phyloP scores from a whole-genome alignment of 148 eudicot genomes.

The Dianthus caryophyllus region DNA sequence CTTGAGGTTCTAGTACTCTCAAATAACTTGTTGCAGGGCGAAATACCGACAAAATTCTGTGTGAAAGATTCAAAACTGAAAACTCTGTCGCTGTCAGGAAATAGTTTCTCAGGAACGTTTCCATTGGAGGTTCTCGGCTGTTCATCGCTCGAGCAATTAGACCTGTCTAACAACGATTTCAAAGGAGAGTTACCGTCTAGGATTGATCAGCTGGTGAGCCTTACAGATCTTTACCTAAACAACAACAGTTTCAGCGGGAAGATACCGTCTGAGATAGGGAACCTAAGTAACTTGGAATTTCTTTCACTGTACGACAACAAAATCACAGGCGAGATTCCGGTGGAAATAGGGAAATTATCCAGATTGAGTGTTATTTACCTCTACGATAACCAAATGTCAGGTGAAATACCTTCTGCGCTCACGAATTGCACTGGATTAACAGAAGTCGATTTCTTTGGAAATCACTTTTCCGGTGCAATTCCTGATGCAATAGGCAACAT shows the following conservation, averaged over 20 bases:
- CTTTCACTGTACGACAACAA: constrained; percentile 53
- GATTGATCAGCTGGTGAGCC: constrained; percentile 41
- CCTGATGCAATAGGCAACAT: constrained; percentile 68
- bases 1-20: constrained; percentile 60
- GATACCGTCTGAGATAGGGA: constrained; percentile 65
- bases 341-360: constrained; percentile 59
- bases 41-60: constrained; percentile 46
- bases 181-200: constrained; percentile 51
- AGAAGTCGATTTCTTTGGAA: constrained; percentile 76
- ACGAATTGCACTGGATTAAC: constrained; percentile 63
- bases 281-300: constrained; percentile 51
- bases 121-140: constrained; percentile 54
- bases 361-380: constrained; percentile 56
- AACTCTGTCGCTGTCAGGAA: constrained; percentile 45
- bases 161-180: constrained; percentile 61
- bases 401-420: constrained; percentile 63
- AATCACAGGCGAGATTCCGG: constrained; percentile 63
- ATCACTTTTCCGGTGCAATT: constrained; percentile 60
- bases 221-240: constrained; percentile 78
- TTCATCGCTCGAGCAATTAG: constrained; percentile 53
- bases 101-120: constrained; percentile 53
- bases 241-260: constrained; percentile 74
- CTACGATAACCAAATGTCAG: constrained; percentile 75
- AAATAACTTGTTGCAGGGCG: constrained; percentile 45
- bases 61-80: constrained; percentile 32